Conservation (phyloP, 148 eudicot genomes). For the Oxyria digyna region DNA sequence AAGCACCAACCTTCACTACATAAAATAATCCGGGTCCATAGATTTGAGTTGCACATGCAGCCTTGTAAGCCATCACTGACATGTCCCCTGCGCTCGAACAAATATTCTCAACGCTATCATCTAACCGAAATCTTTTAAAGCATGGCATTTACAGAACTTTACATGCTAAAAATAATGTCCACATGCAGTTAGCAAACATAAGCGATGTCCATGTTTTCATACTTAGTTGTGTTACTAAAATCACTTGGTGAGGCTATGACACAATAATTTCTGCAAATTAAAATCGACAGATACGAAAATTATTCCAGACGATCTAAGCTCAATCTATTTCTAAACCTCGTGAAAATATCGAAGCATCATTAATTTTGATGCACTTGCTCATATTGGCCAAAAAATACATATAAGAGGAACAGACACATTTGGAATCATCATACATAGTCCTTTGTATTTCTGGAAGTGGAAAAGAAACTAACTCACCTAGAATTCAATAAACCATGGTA, state of each 20-base stretch:
- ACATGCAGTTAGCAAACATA: background rate
- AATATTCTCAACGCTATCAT: background rate
- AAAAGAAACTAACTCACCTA: background rate
- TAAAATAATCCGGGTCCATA: constrained; percentile 54
- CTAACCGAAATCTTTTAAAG: background rate
- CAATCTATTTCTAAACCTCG: too few relatives aligned
- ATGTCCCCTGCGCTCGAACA: constrained; percentile 38
- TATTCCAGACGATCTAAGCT: too few relatives aligned
- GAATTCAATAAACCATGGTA: background rate
- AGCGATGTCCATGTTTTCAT: too few relatives aligned
- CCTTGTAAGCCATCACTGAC: constrained; percentile 60
- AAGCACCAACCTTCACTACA: constrained; percentile 30
- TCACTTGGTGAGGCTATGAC: too few relatives aligned
- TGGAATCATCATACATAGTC: background rate
- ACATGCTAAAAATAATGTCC: background rate
- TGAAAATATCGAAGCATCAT: too few relatives aligned
- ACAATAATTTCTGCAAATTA: too few relatives aligned
- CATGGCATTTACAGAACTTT: background rate
- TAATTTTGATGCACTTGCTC: too few relatives aligned
- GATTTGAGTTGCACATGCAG: constrained; percentile 62
- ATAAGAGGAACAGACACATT: background rate
- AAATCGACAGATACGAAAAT: too few relatives aligned
- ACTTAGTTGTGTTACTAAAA: too few relatives aligned
- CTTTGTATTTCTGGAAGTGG: background rate
- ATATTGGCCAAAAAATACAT: too few relatives aligned